A percentile compares a stretch with the other conserved stretches of the same genome.
Conservation (phyloP, 805 yeast species). For the Isabelozyma rhagii region DNA sequence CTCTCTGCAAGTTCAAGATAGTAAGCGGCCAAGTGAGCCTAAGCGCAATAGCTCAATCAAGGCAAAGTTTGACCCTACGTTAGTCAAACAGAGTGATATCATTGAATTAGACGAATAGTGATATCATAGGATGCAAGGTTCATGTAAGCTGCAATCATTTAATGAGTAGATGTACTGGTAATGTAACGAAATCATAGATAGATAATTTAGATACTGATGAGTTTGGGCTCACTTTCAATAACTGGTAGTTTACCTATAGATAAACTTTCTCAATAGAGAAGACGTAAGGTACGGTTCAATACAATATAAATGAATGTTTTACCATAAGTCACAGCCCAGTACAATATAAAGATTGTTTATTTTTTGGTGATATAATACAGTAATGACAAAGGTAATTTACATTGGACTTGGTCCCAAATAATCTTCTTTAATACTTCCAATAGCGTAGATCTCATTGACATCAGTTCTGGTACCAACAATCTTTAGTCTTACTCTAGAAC, state of each 20-base stretch:
- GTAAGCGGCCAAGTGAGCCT: neutral
- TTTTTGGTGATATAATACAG: neutral
- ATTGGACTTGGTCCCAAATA: conserved; percentile 78
- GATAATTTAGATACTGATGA: no score
- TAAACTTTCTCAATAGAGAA: no score
- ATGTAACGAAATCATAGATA: neutral
- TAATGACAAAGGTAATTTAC: conserved; percentile 11
- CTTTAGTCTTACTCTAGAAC: conserved; percentile 88
- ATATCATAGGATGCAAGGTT: no score
- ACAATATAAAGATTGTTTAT: neutral
- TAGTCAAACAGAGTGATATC: neutral
- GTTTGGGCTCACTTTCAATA: no score
- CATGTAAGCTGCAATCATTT: neutral
- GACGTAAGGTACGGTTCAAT: no score
- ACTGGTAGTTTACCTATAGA: no score
- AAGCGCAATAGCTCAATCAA: neutral
- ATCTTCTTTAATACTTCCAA: conserved; percentile 97
- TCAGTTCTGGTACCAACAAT: conserved; percentile 97
- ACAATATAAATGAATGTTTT: neutral
- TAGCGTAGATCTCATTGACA: conserved; percentile 95
- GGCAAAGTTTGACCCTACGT: neutral
- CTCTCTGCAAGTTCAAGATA: neutral
- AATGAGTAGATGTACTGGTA: neutral
- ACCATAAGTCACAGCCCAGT: neutral
- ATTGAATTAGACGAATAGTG: neutral